Evolutionary conservation across 2,329 filamentous ascomycete species (phyloP).

Genomic region (Chalara sp.): DNA sequence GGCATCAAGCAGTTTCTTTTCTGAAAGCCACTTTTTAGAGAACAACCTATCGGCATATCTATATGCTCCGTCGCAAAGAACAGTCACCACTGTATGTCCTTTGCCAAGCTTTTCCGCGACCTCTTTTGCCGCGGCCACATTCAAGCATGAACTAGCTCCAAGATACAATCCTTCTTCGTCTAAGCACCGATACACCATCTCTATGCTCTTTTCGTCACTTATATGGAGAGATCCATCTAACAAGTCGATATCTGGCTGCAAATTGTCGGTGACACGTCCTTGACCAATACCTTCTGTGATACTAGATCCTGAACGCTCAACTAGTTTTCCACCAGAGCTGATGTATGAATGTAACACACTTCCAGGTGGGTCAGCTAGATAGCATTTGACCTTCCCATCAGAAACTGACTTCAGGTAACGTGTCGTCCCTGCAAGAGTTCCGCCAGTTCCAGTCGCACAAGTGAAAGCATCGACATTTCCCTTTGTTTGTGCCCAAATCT

Average conservation of each 20-base stretch:
- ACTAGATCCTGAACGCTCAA: constrained; percentile 75
- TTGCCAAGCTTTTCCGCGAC: constrained; percentile 84
- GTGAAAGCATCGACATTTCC: constrained; percentile 91
- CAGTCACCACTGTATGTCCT: constrained; percentile 86
- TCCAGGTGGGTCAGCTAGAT: constrained; percentile 89
- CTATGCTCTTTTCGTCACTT: constrained; percentile 87
- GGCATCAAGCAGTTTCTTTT: constrained; percentile 74
- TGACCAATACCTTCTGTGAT: constrained; percentile 99
- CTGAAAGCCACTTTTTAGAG: constrained; percentile 80
- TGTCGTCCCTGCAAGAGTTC: constrained; percentile 84
- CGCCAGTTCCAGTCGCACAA: constrained; percentile 87
- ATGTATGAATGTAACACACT: constrained; percentile 92
- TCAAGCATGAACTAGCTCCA: constrained; percentile 86
- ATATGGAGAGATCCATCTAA: constrained; percentile 82
- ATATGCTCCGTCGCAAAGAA: constrained; percentile 95
- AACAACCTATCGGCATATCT: constrained; percentile 92
- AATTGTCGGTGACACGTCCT: constrained; percentile 91
- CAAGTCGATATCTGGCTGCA: constrained; percentile 75
- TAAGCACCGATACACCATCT: constrained; percentile 94
- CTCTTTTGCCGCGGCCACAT: constrained; percentile 92
- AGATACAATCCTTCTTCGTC: constrained; percentile 95
- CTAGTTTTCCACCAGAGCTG: constrained; percentile 71
- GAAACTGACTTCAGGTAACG: constrained; percentile 81
- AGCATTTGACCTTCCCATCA: constrained; percentile 72
- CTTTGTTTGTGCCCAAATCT: constrained; percentile 89